Evolutionary conservation across 2,329 filamentous ascomycete species (phyloP).

Genomic region (Diaporthe ilicicola): DNA sequence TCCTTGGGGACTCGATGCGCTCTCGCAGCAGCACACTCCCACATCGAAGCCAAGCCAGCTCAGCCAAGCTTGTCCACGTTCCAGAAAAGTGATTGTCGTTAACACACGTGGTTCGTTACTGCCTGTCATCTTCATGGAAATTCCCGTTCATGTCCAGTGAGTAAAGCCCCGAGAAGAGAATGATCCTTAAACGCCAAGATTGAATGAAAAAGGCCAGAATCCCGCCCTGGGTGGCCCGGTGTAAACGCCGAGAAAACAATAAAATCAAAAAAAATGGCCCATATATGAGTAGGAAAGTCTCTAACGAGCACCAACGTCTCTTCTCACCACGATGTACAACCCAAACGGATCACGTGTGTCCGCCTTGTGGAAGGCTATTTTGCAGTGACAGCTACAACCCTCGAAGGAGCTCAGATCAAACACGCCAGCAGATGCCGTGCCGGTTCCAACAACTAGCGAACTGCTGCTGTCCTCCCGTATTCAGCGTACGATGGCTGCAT

Average conservation of each 20-base stretch:
- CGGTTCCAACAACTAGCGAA: neutral
- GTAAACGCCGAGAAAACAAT: slow-evolving; percentile 5
- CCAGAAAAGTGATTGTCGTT: slow-evolving; percentile 32
- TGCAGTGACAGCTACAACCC: neutral
- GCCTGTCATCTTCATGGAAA: slow-evolving; percentile 35
- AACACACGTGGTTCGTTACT: slow-evolving; percentile 39
- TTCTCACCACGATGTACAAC: slow-evolving; percentile 20
- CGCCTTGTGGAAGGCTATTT: neutral
- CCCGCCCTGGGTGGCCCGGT: slow-evolving; percentile 1
- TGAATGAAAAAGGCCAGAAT: neutral
- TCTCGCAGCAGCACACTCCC: neutral
- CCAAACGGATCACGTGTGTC: neutral
- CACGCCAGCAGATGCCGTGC: neutral
- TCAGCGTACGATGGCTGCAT: slow-evolving; percentile 15
- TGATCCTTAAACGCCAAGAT: slow-evolving; percentile 24
- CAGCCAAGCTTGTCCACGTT: neutral
- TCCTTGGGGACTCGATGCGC: neutral
- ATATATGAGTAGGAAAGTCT: slow-evolving; percentile 27
- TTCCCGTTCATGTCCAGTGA: slow-evolving; percentile 35
- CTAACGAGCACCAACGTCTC: neutral
- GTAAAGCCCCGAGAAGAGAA: slow-evolving; percentile 27
- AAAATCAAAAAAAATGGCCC: neutral
- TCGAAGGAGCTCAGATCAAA: neutral
- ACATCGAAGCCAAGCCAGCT: neutral
- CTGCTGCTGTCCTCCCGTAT: neutral